Evolutionary conservation across 345 rosid species (phyloP).

Genomic region (Conringia planisiliqua): DNA sequence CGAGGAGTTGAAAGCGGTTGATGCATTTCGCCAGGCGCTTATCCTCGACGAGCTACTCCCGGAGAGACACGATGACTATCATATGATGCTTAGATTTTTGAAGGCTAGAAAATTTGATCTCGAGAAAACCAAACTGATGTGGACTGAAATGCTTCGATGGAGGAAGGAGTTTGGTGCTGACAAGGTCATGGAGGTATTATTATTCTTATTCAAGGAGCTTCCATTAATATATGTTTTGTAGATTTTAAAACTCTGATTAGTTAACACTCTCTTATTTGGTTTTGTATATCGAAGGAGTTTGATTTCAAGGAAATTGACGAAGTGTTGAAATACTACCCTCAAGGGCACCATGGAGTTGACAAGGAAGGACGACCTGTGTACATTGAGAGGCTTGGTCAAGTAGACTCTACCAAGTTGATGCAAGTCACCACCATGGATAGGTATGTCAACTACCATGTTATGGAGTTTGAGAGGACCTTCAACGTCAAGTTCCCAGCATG

Average conservation of each 20-base stretch:
- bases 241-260: not conserved
- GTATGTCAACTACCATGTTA: conserved; percentile 85
- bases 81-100: conserved; percentile 85
- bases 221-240: not conserved
- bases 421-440: conserved; percentile 93
- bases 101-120: conserved; percentile 91
- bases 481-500: conserved; percentile 80
- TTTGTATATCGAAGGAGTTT: conserved; percentile 51
- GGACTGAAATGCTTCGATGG: conserved; percentile 91
- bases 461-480: conserved; percentile 89
- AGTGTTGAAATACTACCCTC: conserved; percentile 77
- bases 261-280: not conserved
- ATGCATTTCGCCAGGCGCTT: conserved; percentile 76
- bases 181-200: conserved; percentile 58
- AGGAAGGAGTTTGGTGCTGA: conserved; percentile 86
- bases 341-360: conserved; percentile 93
- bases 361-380: conserved; percentile 94
- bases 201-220: not conserved
- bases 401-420: conserved; percentile 82
- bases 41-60: conserved; percentile 78
- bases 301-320: conserved; percentile 65
- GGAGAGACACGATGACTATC: conserved; percentile 79
- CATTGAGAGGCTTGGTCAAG: conserved; percentile 83
- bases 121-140: conserved; percentile 91
- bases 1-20: conserved; percentile 73